Percentiles rank a stretch among this genome's conserved stretches.
Conservation (phyloP, 371 early-diverging fungal species). For the Circinella umbellata region DNA sequence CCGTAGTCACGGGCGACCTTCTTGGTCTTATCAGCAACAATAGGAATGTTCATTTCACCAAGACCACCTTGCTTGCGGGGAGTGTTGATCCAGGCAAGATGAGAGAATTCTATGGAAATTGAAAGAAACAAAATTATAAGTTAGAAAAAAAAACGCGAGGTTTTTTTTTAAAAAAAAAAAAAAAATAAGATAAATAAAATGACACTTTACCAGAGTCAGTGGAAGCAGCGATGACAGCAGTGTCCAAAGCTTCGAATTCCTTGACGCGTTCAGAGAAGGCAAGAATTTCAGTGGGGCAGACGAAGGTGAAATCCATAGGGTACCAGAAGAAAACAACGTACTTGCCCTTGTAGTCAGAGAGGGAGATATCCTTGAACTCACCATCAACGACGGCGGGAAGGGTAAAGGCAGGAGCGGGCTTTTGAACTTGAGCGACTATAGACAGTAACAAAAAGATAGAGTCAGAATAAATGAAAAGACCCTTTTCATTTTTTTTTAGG, state of each 20-base stretch:
- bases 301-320: slow-evolving; percentile 71
- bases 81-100: slow-evolving; percentile 68
- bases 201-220: slow-evolving; percentile 44
- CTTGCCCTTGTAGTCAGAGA: slow-evolving; percentile 89
- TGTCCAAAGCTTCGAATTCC: slow-evolving; percentile 78
- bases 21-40: slow-evolving; percentile 76
- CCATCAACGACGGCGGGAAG: slow-evolving; percentile 79
- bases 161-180: neutral
- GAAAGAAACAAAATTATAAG: neutral
- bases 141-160: slow-evolving; percentile 12
- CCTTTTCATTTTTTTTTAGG: neutral
- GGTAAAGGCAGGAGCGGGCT: slow-evolving; percentile 78
- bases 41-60: slow-evolving; percentile 73
- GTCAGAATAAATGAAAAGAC: neutral
- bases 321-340: slow-evolving; percentile 58
- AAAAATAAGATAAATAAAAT: neutral
- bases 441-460: neutral
- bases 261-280: slow-evolving; percentile 87
- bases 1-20: slow-evolving; percentile 74
- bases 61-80: slow-evolving; percentile 83
- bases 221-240: slow-evolving; percentile 57
- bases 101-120: slow-evolving; percentile 45
- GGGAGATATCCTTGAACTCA: slow-evolving; percentile 79
- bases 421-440: slow-evolving; percentile 27
- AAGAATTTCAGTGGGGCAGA: slow-evolving; percentile 93